phyloP scores from a whole-genome alignment of 2,329 filamentous ascomycete genomes.

The Phyllosticta ampelicida region DNA sequence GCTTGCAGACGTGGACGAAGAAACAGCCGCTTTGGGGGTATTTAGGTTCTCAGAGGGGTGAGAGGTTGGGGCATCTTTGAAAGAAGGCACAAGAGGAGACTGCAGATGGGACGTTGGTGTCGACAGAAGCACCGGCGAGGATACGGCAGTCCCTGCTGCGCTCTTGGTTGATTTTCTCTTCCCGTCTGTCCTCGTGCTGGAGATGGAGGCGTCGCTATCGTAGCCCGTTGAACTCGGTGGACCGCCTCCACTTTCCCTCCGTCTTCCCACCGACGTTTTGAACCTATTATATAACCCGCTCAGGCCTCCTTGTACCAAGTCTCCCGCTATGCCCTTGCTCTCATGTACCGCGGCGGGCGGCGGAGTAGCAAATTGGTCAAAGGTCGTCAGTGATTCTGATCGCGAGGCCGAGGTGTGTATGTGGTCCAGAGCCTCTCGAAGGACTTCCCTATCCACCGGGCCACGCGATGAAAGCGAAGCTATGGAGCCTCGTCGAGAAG shows the following conservation, averaged over 20 bases:
- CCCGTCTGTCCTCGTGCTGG: slow-evolving; percentile 15
- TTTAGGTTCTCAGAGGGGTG: slow-evolving; percentile 11
- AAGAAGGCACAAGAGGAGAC: slow-evolving; percentile 26
- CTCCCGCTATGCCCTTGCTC: slow-evolving; percentile 57
- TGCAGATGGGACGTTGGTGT: slow-evolving; percentile 27
- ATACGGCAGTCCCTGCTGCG: slow-evolving; percentile 20
- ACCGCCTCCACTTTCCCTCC: slow-evolving; percentile 41
- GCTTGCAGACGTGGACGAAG: slow-evolving; percentile 17
- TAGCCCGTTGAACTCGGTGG: slow-evolving; percentile 23
- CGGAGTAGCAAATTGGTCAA: slow-evolving; percentile 78
- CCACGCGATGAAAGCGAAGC: slow-evolving; percentile 27
- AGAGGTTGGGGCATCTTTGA: slow-evolving; percentile 23
- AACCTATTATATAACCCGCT: slow-evolving; percentile 83
- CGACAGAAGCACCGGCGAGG: slow-evolving; percentile 27
- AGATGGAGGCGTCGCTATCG: slow-evolving; percentile 20
- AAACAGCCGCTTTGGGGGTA: slow-evolving; percentile 16
- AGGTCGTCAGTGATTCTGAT: slow-evolving; percentile 75
- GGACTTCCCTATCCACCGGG: slow-evolving; percentile 13
- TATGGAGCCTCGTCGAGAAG: slow-evolving; percentile 27
- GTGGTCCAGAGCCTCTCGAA: slow-evolving; percentile 51
- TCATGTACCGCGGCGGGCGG: slow-evolving; percentile 52
- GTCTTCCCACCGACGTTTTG: slow-evolving; percentile 67
- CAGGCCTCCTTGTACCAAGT: slow-evolving; percentile 72
- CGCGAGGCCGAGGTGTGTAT: slow-evolving; percentile 86
- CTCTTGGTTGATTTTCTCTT: slow-evolving; percentile 16